Percentiles rank a stretch among this genome's conserved stretches.
phyloP scores from a whole-genome alignment of 768 basidiomycete genomes.

The Leccinum incarnatum region DNA sequence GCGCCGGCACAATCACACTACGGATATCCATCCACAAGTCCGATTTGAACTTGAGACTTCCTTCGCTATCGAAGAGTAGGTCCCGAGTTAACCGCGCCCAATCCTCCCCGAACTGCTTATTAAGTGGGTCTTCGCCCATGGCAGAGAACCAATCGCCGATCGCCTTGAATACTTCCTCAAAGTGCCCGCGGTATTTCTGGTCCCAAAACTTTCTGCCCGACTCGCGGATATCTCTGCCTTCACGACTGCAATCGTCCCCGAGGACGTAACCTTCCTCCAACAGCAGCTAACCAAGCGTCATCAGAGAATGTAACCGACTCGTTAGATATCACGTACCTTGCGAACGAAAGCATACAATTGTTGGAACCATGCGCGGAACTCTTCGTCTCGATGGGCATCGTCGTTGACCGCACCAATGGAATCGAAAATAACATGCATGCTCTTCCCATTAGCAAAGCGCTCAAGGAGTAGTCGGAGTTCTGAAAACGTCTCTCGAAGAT shows the following conservation, averaged over 20 bases:
- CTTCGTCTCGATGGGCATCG: constrained; percentile 72
- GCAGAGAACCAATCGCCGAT: constrained; percentile 78
- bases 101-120: constrained; percentile 78
- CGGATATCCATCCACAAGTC: constrained; percentile 88
- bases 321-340: constrained; percentile 40
- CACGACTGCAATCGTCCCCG: constrained; percentile 67
- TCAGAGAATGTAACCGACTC: not conserved
- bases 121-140: constrained; percentile 82
- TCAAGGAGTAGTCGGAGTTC: constrained; percentile 84
- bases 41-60: constrained; percentile 84
- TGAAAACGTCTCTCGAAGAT: constrained; percentile 51
- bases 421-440: constrained; percentile 65
- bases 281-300: constrained; percentile 45
- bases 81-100: constrained; percentile 80
- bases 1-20: constrained; percentile 72
- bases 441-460: constrained; percentile 79
- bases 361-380: constrained; percentile 72
- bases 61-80: constrained; percentile 74
- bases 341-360: constrained; percentile 61
- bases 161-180: constrained; percentile 74
- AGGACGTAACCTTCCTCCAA: constrained; percentile 85
- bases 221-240: constrained; percentile 64
- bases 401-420: constrained; percentile 69
- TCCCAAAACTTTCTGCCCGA: constrained; percentile 78
- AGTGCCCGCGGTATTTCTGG: constrained; percentile 67